Conservation (phyloP, 2,329 filamentous ascomycete species). For the Colletotrichum australisinense region DNA sequence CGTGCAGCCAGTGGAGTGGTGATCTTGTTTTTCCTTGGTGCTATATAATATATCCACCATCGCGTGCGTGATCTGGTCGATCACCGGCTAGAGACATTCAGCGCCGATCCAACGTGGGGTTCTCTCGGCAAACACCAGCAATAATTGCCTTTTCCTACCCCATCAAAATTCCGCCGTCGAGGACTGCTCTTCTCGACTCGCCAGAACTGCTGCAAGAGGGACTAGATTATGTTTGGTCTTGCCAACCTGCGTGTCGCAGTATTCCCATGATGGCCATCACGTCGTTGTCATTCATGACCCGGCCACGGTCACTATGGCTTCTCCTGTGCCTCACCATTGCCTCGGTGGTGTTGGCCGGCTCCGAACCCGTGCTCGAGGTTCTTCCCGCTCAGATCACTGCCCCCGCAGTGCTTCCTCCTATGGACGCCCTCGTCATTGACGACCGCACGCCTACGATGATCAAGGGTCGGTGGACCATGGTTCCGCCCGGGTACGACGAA, state of each 20-base stretch:
- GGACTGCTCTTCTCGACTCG: neutral
- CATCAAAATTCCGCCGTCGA: neutral
- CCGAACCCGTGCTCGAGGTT: neutral
- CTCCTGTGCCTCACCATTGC: conserved; percentile 42
- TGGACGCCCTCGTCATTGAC: conserved; percentile 34
- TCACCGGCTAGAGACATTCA: conserved; percentile 21
- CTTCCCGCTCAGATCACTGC: conserved; percentile 26
- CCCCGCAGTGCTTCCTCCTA: conserved; percentile 19
- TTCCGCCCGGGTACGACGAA: conserved; percentile 30
- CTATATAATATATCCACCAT: conserved; percentile 27
- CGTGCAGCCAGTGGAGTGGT: conserved; percentile 14
- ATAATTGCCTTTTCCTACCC: neutral
- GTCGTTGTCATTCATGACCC: conserved; percentile 17
- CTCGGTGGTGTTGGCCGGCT: conserved; percentile 22
- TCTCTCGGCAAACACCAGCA: conserved; percentile 1
- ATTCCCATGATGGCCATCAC: conserved; percentile 42
- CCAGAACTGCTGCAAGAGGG: conserved; percentile 25
- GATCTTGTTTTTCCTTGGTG: conserved; percentile 31
- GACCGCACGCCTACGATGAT: conserved; percentile 34
- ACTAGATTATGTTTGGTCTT: conserved; percentile 40
- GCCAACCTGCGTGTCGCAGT: conserved; percentile 38
- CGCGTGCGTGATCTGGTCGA: conserved; percentile 31
- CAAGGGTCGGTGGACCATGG: conserved; percentile 38
- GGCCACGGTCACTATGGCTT: conserved; percentile 43
- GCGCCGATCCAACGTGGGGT: conserved; percentile 35